Conservation (phyloP, 495 filamentous ascomycete species). For the Talaromyces trachyspermus region DNA sequence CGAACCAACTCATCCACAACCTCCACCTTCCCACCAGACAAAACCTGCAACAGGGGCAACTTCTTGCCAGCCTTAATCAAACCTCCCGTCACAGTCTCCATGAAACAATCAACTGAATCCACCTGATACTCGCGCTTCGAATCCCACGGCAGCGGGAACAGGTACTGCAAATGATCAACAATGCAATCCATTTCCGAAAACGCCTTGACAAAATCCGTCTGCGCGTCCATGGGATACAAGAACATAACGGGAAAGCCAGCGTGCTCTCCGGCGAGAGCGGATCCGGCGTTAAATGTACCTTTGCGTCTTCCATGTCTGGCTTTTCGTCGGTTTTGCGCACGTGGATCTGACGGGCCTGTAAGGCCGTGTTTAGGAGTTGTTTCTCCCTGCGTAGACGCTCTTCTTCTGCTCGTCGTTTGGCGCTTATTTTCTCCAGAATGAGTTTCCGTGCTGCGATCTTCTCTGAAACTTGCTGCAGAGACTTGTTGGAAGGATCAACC, state of each 20-base stretch:
- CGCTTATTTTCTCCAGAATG: conserved; percentile 26
- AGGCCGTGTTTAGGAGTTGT: conserved; percentile 55
- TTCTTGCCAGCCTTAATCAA: conserved; percentile 88
- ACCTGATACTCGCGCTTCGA: conserved; percentile 54
- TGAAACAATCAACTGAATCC: conserved; percentile 72
- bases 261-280: conserved; percentile 61
- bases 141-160: conserved; percentile 86
- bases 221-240: conserved; percentile 70
- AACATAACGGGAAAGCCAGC: conserved; percentile 71
- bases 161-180: conserved; percentile 66
- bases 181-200: conserved; percentile 68
- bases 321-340: conserved; percentile 58
- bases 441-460: conserved; percentile 43
- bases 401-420: conserved; percentile 37
- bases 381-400: conserved; percentile 49
- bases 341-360: conserved; percentile 66
- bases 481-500: conserved; percentile 55
- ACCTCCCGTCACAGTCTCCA: conserved; percentile 75
- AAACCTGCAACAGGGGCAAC: conserved; percentile 61
- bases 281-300: conserved; percentile 60
- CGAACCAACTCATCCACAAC: conserved; percentile 78
- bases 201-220: conserved; percentile 84
- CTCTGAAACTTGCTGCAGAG: conserved; percentile 44
- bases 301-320: conserved; percentile 78
- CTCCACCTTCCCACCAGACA: conserved; percentile 73